phyloP scores from a whole-genome alignment of 2,329 filamentous ascomycete genomes.

The Curvularia sp. region DNA sequence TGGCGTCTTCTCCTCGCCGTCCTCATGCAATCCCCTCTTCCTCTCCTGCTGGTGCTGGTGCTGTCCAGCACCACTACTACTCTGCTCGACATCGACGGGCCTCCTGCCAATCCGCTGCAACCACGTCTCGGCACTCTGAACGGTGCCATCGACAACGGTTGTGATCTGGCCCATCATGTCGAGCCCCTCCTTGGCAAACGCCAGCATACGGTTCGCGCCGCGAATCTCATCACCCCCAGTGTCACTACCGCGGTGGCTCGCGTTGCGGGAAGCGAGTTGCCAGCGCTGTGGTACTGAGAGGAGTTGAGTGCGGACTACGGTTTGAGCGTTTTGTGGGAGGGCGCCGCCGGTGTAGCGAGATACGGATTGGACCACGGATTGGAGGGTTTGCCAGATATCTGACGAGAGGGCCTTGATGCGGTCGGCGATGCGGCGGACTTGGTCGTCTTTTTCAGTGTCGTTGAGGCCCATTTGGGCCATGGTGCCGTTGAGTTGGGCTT shows the following conservation, averaged over 20 bases:
- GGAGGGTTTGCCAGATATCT: slow-evolving; percentile 64
- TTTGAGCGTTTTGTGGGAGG: slow-evolving; percentile 84
- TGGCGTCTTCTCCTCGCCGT: slow-evolving; percentile 24
- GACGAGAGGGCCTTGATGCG: slow-evolving; percentile 70
- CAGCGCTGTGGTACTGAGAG: slow-evolving; percentile 85
- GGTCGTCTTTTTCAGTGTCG: slow-evolving; percentile 41
- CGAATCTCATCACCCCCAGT: slow-evolving; percentile 54
- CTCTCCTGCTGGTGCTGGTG: neutral
- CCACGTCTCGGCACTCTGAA: slow-evolving; percentile 91
- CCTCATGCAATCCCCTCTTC: neutral
- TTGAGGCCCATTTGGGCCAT: slow-evolving; percentile 27
- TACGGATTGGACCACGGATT: slow-evolving; percentile 82
- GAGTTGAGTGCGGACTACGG: slow-evolving; percentile 82
- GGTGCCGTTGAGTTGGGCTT: slow-evolving; percentile 22
- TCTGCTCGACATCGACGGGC: slow-evolving; percentile 7
- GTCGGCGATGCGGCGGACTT: slow-evolving; percentile 71
- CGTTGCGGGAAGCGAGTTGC: slow-evolving; percentile 69
- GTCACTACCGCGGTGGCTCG: slow-evolving; percentile 14
- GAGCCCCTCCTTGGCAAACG: slow-evolving; percentile 86
- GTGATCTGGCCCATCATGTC: slow-evolving; percentile 95
- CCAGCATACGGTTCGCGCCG: slow-evolving; percentile 76
- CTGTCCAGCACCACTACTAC: neutral
- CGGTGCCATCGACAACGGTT: slow-evolving; percentile 84
- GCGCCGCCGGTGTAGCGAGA: slow-evolving; percentile 91
- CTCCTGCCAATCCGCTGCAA: slow-evolving; percentile 72